These are phyloP conservation scores for Penicillium thymicola DNA, from an alignment of 2,329 filamentous ascomycete species.

Conservation along the genomic window DNA sequence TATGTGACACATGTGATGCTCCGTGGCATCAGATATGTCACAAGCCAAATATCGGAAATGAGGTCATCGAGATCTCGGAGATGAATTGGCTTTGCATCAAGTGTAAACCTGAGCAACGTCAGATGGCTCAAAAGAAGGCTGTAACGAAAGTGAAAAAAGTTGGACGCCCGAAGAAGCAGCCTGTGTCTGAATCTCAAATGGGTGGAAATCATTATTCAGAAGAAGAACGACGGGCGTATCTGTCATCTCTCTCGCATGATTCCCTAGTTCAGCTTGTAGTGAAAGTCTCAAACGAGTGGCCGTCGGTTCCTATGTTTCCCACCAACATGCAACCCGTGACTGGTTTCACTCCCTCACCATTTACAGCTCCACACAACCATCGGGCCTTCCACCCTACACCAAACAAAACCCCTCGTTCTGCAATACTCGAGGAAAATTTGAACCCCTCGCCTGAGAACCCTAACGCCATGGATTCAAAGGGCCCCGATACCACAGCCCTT, in stretches of 20 bases:
- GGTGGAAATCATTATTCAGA: slow-evolving; percentile 29
- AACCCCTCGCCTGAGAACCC: background rate
- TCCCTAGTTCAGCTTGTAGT: slow-evolving; percentile 65
- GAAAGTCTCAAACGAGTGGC: slow-evolving; percentile 58
- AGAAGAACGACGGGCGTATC: slow-evolving; percentile 59
- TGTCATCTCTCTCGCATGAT: slow-evolving; percentile 58
- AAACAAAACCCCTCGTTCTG: background rate
- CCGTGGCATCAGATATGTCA: slow-evolving; percentile 83
- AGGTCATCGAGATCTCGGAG: slow-evolving; percentile 63
- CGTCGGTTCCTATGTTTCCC: slow-evolving; percentile 65
- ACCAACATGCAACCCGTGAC: slow-evolving; percentile 30
- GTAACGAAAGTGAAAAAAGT: background rate
- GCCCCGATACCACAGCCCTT: background rate
- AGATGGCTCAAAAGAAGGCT: slow-evolving; percentile 23
- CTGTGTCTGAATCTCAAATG: slow-evolving; percentile 14
- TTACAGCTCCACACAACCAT: background rate
- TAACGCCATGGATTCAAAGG: background rate
- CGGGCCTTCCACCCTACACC: background rate
- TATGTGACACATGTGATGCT: slow-evolving; percentile 77
- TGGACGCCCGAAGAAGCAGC: background rate
- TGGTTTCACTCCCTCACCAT: background rate
- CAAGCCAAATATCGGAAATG: slow-evolving; percentile 68
- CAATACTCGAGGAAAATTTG: background rate
- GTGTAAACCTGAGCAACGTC: slow-evolving; percentile 54
- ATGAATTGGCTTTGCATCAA: slow-evolving; percentile 69